Conservation (phyloP, 306 rosid genomes). For the Ziziphus jujuba region DNA sequence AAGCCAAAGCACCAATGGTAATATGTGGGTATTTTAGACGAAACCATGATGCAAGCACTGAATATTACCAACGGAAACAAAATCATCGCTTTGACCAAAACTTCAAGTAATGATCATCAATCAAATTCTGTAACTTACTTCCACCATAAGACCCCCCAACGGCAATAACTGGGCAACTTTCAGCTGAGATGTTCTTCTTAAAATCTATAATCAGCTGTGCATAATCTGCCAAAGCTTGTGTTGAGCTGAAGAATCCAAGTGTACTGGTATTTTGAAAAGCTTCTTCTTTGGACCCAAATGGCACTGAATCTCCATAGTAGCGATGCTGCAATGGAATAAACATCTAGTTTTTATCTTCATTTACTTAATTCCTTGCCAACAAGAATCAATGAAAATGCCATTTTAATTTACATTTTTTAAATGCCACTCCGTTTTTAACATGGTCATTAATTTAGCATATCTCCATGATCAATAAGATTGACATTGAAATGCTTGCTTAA, state of each 20-base stretch:
- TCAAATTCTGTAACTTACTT: conserved; percentile 40
- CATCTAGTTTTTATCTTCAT: no score
- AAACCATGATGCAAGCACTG: conserved; percentile 56
- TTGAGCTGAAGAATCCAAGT: conserved; percentile 61
- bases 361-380: no score
- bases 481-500: no score
- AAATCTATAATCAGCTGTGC: conserved; percentile 44
- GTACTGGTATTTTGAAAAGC: conserved; percentile 47
- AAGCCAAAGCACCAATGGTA: conserved; percentile 43
- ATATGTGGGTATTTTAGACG: conserved; percentile 54
- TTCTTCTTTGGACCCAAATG: conserved; percentile 55
- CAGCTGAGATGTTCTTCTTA: conserved; percentile 37
- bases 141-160: conserved; percentile 84
- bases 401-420: no score
- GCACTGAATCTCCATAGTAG: conserved; percentile 61
- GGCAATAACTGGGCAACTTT: conserved; percentile 52
- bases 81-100: no score
- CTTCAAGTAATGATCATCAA: not conserved
- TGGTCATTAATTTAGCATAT: no score
- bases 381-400: no score
- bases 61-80: not conserved
- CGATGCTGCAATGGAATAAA: conserved; percentile 38
- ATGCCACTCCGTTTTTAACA: no score
- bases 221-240: conserved; percentile 71
- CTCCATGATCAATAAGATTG: no score